Evolutionary conservation across 2,329 filamentous ascomycete species (phyloP).

Genomic region (Aspergillus viridinutans): DNA sequence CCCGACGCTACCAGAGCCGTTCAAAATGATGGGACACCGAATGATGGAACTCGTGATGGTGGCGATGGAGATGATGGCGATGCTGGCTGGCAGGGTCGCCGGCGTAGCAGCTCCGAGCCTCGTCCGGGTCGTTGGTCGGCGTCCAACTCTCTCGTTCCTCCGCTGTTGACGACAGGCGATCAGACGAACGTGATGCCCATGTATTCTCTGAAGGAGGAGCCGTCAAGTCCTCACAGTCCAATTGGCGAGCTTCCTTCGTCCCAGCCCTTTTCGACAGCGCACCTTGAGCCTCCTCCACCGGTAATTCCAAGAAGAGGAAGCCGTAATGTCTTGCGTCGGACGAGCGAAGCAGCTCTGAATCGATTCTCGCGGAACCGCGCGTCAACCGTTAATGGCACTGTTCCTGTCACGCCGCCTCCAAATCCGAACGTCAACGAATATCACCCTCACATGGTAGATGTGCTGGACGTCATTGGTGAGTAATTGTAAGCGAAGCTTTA

Average conservation of each 20-base stretch:
- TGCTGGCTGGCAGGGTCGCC: constrained; percentile 27
- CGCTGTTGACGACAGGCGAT: constrained; percentile 18
- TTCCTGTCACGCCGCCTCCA: constrained; percentile 8
- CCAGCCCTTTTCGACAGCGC: constrained; percentile 8
- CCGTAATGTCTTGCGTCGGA: constrained; percentile 27
- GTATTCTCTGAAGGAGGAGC: constrained; percentile 33
- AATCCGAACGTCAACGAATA: constrained; percentile 45
- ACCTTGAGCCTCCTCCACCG: constrained; percentile 14
- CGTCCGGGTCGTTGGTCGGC: constrained; percentile 32
- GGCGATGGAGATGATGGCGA: constrained; percentile 19
- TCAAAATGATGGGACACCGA: neutral
- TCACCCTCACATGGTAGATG: constrained; percentile 59
- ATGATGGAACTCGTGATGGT: neutral
- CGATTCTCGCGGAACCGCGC: constrained; percentile 32
- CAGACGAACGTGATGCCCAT: constrained; percentile 18
- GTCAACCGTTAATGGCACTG: constrained; percentile 24
- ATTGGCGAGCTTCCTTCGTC: constrained; percentile 2
- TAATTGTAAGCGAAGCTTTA: constrained; percentile 6
- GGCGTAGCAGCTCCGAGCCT: constrained; percentile 41
- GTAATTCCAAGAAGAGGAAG: constrained; percentile 11
- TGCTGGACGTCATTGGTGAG: constrained; percentile 65
- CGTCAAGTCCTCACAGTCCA: constrained; percentile 16
- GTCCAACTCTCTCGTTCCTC: constrained; percentile 16
- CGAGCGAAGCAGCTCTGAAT: constrained; percentile 28
- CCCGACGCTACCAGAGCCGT: neutral